Base-by-base conservation (phyloP, 2,329 filamentous ascomycete species). In the Arthrobotrys musiformis region DNA sequence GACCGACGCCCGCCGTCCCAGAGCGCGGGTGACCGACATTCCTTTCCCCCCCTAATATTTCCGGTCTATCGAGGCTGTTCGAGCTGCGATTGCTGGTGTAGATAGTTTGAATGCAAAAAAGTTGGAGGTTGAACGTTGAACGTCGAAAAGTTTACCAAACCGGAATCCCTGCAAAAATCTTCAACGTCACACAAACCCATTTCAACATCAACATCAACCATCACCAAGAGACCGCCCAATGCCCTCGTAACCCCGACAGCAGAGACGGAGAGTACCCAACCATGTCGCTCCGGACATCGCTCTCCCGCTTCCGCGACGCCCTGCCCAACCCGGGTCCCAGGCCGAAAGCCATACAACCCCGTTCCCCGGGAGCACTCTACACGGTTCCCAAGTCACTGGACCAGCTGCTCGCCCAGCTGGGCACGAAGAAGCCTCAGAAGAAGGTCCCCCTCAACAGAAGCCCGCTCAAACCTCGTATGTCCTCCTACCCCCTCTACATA, bases 371-470 rank as follows among this genome's bases (percentile, higher is more conserved):
- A 11, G 54, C 48, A 30, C 26, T 56, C 0, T 28, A 40, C 48
- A 56, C 33, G 1, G 8, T 48, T 4, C 70, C 62, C 7, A 52
- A 54, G 24, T 19, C 64, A 2, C 54, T 50, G 11, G 64, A 70
- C 28, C 63, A 76, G 19, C 50, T 76, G 13, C 58, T 76, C 17
- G 56, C 64, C n/a, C 63, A 63, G 13, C 37, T 76, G 30, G 64
- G 72, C 3, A 76, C 64, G 9, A 58, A 35, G 15, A 76, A 76
- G 37, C 24, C 26, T 30, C n/a, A 40, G 8, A 56, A 56, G 11
- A 26, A 52, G 24, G 35, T 35, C 13, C 26, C 19, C 9, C 26
- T 37, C 17, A 37, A 52, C 4, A 37, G 62, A 17, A 60, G 52
- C 17, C 72, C 72, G 1, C 50, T n/a, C 2, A 76, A 66, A 58